Conservation (phyloP, 177 flowering plant genomes). For the Tripterygium wilfordii region DNA sequence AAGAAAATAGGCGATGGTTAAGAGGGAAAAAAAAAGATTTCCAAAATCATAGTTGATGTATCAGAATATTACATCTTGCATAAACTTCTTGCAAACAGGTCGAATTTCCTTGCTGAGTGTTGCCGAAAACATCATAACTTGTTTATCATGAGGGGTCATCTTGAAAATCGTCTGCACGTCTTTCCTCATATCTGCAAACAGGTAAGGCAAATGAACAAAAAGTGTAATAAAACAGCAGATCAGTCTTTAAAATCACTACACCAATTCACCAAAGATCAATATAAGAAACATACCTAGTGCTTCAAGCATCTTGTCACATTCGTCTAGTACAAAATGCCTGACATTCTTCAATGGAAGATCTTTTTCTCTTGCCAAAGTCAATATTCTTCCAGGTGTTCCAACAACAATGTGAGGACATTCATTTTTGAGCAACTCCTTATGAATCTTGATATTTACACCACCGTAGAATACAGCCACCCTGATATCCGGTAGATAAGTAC, state of each 20-base stretch:
- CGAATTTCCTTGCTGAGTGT: slow-evolving; percentile 98
- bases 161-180: slow-evolving; percentile 98
- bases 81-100: slow-evolving; percentile 97
- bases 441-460: slow-evolving; percentile 81
- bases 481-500: slow-evolving; percentile 81
- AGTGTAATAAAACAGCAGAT: neutral
- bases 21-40: slow-evolving; percentile 32
- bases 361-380: slow-evolving; percentile 91
- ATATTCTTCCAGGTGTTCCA: slow-evolving; percentile 95
- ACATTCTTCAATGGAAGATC: slow-evolving; percentile 91
- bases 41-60: slow-evolving; percentile 47
- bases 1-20: slow-evolving; percentile 25
- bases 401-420: slow-evolving; percentile 99
- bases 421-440: slow-evolving; percentile 89
- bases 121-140: slow-evolving; percentile 99
- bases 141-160: slow-evolving; percentile 99
- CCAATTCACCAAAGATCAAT: neutral
- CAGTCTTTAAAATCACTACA: neutral
- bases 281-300: slow-evolving; percentile 65
- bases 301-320: slow-evolving; percentile 99
- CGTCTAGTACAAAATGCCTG: slow-evolving; percentile 96
- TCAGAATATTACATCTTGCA: slow-evolving; percentile 99
- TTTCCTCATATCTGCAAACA: slow-evolving; percentile 83
- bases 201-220: neutral
- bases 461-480: slow-evolving; percentile 98